These are phyloP conservation scores for Flaveria linearis DNA, from an alignment of 129 eudicot genomes.

Conservation along the genomic window DNA sequence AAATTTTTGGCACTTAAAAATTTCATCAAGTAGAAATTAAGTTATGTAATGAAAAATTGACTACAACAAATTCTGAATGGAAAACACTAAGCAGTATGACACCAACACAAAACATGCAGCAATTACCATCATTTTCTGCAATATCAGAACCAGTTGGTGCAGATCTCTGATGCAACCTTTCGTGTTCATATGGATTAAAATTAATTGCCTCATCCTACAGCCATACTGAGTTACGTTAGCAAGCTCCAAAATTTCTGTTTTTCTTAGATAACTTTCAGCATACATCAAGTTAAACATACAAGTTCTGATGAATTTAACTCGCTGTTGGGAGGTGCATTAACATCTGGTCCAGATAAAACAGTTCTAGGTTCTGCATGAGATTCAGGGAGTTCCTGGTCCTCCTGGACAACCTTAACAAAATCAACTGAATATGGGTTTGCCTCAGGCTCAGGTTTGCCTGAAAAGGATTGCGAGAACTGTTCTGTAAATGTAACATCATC, in stretches of 20 bases:
- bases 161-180: conserved; percentile 45
- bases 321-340: conserved; percentile 33
- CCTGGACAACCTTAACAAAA: conserved; percentile 7
- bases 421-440: conserved; percentile 26
- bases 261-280: conserved; percentile 8
- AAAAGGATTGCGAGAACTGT: conserved; percentile 24
- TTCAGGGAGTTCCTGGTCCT: conserved; percentile 21
- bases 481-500: conserved; percentile 27
- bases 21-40: conserved; percentile 28
- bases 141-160: conserved; percentile 38
- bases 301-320: conserved; percentile 39
- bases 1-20: conserved; percentile 23
- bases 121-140: conserved; percentile 44
- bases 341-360: conserved; percentile 32
- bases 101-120: conserved; percentile 1
- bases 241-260: conserved; percentile 15
- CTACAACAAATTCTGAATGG: conserved; percentile 18
- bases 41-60: conserved; percentile 10
- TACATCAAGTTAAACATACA: conserved; percentile 13
- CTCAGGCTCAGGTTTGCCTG: conserved; percentile 24
- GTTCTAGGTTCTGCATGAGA: conserved; percentile 19
- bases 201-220: conserved; percentile 55
- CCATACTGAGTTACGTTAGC: conserved; percentile 9
- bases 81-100: conserved; percentile 19
- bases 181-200: conserved; percentile 42